These are phyloP conservation scores for Acanthamoeba triangularis DNA, from an alignment of 208 protist genomes.

Conservation along the genomic window DNA sequence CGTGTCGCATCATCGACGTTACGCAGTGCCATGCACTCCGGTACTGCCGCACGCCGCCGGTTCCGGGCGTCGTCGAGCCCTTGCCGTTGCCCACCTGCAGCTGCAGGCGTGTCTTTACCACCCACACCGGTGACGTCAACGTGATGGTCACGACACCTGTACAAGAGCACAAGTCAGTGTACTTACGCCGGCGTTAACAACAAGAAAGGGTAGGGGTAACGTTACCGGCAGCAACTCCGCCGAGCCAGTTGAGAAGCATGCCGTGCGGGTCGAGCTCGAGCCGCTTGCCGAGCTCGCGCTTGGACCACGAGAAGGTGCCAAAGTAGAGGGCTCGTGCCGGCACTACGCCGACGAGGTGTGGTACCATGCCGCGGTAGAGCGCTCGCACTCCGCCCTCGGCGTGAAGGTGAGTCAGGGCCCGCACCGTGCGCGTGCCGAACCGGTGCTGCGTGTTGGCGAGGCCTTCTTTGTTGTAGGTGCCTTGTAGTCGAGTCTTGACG, in stretches of 20 bases:
- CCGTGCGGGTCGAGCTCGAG: constrained; percentile 6
- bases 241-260: constrained; percentile 2
- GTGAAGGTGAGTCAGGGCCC: constrained; percentile 72
- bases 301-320: constrained; percentile 16
- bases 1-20: constrained; percentile 53
- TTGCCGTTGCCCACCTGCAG: constrained; percentile 68
- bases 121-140: constrained; percentile 77
- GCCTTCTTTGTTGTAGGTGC: constrained; percentile 61
- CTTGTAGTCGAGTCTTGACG: constrained; percentile 81
- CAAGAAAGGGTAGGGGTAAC: background rate
- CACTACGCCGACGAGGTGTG: constrained; percentile 84
- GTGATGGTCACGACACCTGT: constrained; percentile 77
- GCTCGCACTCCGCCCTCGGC: constrained; percentile 73
- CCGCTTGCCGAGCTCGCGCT: background rate
- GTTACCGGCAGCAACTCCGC: constrained; percentile 6
- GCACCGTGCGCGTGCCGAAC: constrained; percentile 72
- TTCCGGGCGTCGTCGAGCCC: background rate
- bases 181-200: background rate
- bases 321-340: constrained; percentile 83
- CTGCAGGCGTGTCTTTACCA: constrained; percentile 83
- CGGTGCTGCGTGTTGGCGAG: constrained; percentile 54
- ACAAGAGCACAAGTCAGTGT: background rate
- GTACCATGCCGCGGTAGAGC: constrained; percentile 81
- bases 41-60: background rate
- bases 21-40: constrained; percentile 32